These are phyloP conservation scores for Cyanidium caldarium DNA, from an alignment of 23 red algal species.

Conservation along the genomic window DNA sequence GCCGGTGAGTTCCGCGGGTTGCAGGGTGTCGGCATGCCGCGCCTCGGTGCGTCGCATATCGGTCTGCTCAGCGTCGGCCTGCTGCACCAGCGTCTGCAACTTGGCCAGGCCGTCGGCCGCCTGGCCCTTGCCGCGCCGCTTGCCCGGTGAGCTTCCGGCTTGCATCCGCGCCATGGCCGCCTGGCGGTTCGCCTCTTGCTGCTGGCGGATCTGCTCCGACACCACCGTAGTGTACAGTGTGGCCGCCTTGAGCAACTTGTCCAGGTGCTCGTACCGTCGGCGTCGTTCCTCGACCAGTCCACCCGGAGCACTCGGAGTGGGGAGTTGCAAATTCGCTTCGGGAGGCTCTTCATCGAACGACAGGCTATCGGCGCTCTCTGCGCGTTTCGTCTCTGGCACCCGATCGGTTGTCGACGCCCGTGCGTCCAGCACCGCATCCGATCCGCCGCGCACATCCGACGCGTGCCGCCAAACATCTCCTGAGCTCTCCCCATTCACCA, in stretches of 20 bases:
- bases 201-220: constrained; percentile 1
- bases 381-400: too few relatives aligned
- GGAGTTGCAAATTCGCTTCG: too few relatives aligned
- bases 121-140: background rate
- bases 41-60: background rate
- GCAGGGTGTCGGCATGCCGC: background rate
- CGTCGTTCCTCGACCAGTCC: background rate
- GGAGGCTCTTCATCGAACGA: too few relatives aligned
- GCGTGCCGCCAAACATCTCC: too few relatives aligned
- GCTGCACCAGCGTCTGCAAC: background rate
- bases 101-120: background rate
- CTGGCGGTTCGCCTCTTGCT: background rate
- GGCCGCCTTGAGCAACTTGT: background rate
- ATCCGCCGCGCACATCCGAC: too few relatives aligned
- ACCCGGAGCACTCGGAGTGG: too few relatives aligned
- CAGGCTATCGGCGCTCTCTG: too few relatives aligned
- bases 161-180: background rate
- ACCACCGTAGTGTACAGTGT: constrained; percentile 1
- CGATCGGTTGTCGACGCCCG: too few relatives aligned
- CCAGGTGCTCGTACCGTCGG: constrained; percentile 13
- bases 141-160: background rate
- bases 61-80: background rate
- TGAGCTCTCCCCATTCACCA: too few relatives aligned
- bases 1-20: constrained; percentile 2
- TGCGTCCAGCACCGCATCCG: too few relatives aligned